These are phyloP conservation scores for Dictyostelium citrinum DNA, from an alignment of 78 protist genomes.

Conservation along the genomic window DNA sequence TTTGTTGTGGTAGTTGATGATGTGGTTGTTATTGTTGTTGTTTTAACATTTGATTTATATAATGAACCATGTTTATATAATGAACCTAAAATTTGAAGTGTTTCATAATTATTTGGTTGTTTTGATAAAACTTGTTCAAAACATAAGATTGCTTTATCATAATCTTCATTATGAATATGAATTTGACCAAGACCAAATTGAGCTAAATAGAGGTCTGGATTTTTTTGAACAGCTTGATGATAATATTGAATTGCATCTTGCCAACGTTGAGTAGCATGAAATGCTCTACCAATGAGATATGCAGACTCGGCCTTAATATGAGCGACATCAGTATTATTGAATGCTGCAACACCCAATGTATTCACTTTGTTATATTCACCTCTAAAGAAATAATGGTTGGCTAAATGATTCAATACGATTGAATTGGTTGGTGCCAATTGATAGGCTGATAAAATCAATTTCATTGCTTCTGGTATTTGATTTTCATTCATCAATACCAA, in stretches of 20 bases:
- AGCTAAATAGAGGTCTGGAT: slow-evolving; percentile 39
- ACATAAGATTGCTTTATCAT: slow-evolving; percentile 62
- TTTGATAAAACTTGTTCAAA: slow-evolving; percentile 50
- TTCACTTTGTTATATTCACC: slow-evolving; percentile 33
- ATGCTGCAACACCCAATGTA: slow-evolving; percentile 39
- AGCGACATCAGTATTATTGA: neutral
- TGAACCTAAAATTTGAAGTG: slow-evolving; percentile 67
- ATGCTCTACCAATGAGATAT: slow-evolving; percentile 28
- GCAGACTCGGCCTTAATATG: slow-evolving; percentile 46
- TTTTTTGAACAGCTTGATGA: slow-evolving; percentile 16
- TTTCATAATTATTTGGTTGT: slow-evolving; percentile 77
- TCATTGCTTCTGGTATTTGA: neutral
- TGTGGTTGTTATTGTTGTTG: neutral
- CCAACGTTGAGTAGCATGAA: slow-evolving; percentile 50
- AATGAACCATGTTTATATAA: slow-evolving; percentile 28
- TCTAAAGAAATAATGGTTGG: slow-evolving; percentile 77
- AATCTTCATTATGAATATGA: slow-evolving; percentile 50
- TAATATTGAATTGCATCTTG: slow-evolving; percentile 62
- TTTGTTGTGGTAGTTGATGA: neutral
- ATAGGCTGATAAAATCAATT: slow-evolving; percentile 37
- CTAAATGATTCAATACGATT: slow-evolving; percentile 67
- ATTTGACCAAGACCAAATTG: slow-evolving; percentile 85
- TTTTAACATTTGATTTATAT: neutral
- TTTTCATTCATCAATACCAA: slow-evolving; percentile 14
- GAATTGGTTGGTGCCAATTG: slow-evolving; percentile 57